Evolutionary conservation across 371 early-diverging fungal species (phyloP).

Genomic region (Zychaea mexicana): DNA sequence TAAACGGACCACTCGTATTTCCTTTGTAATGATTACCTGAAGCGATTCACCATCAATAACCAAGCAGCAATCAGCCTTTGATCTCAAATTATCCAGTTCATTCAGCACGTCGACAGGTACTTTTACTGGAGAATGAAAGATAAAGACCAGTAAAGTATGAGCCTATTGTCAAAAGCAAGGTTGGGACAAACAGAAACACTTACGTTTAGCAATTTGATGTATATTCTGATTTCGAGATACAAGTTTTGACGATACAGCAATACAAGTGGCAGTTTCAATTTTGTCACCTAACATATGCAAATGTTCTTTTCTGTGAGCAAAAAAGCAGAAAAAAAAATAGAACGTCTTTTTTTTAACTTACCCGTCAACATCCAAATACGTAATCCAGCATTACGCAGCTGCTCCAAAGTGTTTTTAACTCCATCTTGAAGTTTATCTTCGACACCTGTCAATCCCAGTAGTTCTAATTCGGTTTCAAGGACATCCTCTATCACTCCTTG

Average conservation of each 20-base stretch:
- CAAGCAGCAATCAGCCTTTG: conserved; percentile 78
- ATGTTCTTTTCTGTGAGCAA: not conserved
- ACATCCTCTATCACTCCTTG: conserved; percentile 66
- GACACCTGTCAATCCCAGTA: conserved; percentile 98
- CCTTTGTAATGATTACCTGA: conserved; percentile 40
- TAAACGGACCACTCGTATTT: too few relatives aligned
- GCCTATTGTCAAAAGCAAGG: too few relatives aligned
- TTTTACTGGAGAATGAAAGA: conserved; percentile 61
- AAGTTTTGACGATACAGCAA: conserved; percentile 93
- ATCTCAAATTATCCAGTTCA: conserved; percentile 64
- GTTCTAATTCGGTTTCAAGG: conserved; percentile 89
- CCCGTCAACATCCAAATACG: conserved; percentile 99
- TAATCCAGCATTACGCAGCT: conserved; percentile 94
- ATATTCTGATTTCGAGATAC: conserved; percentile 89
- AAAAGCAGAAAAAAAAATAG: not conserved
- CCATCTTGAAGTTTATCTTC: conserved; percentile 98
- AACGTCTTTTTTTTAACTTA: conserved; percentile 4
- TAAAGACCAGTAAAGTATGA: not conserved
- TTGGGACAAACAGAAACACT: conserved; percentile 3
- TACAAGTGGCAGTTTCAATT: conserved; percentile 99
- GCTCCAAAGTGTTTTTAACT: conserved; percentile 92
- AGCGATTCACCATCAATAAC: conserved; percentile 98
- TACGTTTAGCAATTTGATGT: conserved; percentile 73
- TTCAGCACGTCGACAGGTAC: conserved; percentile 59
- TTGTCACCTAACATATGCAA: conserved; percentile 83